Evolutionary conservation across 495 filamentous ascomycete genomes (phyloP).

Genomic region (Podospora appendiculata): DNA sequence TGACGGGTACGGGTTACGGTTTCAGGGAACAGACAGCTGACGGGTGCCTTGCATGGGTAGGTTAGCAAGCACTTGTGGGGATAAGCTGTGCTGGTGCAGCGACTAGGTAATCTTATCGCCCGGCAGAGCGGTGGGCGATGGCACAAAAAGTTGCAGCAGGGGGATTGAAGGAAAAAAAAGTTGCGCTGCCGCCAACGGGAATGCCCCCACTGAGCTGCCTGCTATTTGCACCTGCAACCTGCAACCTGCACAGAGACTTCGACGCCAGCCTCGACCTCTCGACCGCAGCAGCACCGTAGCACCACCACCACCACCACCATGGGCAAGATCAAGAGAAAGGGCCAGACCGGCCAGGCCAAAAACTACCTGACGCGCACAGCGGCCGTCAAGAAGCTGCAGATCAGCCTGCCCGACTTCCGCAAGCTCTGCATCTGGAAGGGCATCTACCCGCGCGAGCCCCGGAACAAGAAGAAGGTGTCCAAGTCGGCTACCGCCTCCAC

Average conservation of each 20-base stretch:
- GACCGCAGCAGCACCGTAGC: conserved; percentile 1
- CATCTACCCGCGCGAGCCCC: conserved; percentile 93
- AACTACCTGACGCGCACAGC: conserved; percentile 97
- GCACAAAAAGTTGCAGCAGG: conserved; percentile 21
- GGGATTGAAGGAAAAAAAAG: conserved; percentile 26
- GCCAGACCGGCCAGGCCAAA: conserved; percentile 86
- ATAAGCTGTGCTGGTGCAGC: too few species aligned
- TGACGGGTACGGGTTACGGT: too few species aligned
- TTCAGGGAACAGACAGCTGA: too few species aligned
- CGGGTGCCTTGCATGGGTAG: too few species aligned
- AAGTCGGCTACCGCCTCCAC: conserved; percentile 83
- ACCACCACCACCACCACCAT: conserved; percentile 36
- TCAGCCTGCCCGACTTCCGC: conserved; percentile 93
- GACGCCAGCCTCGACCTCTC: neutral
- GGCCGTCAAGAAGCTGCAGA: conserved; percentile 94
- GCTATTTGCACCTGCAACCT: too few species aligned
- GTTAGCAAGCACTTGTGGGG: too few species aligned
- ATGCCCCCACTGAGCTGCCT: conserved; percentile 12
- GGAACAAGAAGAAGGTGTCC: conserved; percentile 92
- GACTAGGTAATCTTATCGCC: conserved; percentile 12
- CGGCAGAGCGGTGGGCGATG: conserved; percentile 13
- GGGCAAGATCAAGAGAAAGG: conserved; percentile 92
- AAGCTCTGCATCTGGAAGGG: conserved; percentile 99
- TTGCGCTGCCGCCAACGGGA: conserved; percentile 5
- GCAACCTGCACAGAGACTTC: neutral